These are phyloP conservation scores for Glebionis coronaria DNA, from an alignment of 129 eudicot species.

Conservation along the genomic window DNA sequence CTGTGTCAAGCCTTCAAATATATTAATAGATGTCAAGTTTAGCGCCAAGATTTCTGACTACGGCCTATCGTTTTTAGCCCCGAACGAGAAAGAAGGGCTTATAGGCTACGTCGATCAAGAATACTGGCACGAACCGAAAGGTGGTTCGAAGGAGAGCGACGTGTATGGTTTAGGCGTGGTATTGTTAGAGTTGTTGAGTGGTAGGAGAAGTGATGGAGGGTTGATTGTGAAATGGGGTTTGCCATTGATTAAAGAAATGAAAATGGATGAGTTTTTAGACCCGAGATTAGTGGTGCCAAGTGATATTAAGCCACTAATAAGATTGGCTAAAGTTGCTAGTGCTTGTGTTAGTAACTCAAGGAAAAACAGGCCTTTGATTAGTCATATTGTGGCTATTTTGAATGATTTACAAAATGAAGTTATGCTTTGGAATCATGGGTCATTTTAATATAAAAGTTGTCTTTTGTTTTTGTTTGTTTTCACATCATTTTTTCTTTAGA, in stretches of 20 bases:
- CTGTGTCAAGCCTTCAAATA: conserved; percentile 77
- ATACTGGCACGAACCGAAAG: conserved; percentile 57
- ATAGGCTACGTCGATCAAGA: conserved; percentile 84
- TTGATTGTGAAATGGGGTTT: conserved; percentile 76
- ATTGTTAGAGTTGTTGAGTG: conserved; percentile 87
- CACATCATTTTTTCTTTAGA: not conserved
- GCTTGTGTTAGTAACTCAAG: conserved; percentile 90
- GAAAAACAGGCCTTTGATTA: conserved; percentile 62
- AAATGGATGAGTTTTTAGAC: conserved; percentile 65
- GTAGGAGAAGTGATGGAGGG: conserved; percentile 68
- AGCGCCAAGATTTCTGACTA: conserved; percentile 76
- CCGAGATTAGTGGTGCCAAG: conserved; percentile 56
- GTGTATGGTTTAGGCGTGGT: conserved; percentile 92
- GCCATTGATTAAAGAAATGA: conserved; percentile 87
- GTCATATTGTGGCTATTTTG: conserved; percentile 63
- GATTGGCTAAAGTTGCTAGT: conserved; percentile 80
- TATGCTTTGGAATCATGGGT: conserved; percentile 29
- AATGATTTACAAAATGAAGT: conserved; percentile 51
- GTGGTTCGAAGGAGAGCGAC: conserved; percentile 77
- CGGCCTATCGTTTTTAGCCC: conserved; percentile 73
- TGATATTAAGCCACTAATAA: conserved; percentile 62
- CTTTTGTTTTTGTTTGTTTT: not conserved
- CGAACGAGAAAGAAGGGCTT: conserved; percentile 50
- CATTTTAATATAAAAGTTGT: conserved; percentile 21
- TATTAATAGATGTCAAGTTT: conserved; percentile 69